These are phyloP conservation scores for Naganishia kalamii DNA, from an alignment of 768 basidiomycete genomes.

Conservation along the genomic window DNA sequence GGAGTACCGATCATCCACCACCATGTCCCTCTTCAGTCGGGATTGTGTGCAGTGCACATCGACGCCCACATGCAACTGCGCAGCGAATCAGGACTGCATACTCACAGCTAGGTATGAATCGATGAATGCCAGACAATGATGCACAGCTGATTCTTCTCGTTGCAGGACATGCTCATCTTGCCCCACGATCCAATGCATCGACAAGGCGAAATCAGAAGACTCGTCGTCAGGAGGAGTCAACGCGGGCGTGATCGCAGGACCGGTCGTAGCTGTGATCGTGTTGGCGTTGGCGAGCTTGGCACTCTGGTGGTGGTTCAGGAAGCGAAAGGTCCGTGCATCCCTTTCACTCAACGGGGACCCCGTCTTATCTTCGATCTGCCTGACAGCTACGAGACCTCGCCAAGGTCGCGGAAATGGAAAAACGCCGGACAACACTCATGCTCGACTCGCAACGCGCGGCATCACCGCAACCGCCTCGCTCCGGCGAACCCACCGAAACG, in stretches of 20 bases:
- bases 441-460: background rate
- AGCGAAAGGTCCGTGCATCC: slow-evolving; percentile 37
- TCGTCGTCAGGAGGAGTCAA: slow-evolving; percentile 31
- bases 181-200: slow-evolving; percentile 39
- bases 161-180: slow-evolving; percentile 43
- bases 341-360: background rate
- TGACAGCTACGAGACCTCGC: slow-evolving; percentile 15
- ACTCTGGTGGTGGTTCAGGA: slow-evolving; percentile 40
- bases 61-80: slow-evolving; percentile 19
- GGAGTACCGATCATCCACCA: background rate
- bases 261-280: slow-evolving; percentile 42
- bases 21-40: background rate
- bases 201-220: background rate
- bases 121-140: too few relatives aligned
- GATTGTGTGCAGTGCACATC: slow-evolving; percentile 14
- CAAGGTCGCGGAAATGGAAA: slow-evolving; percentile 4
- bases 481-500: background rate
- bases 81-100: slow-evolving; percentile 11
- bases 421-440: slow-evolving; percentile 4
- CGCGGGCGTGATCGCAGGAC: slow-evolving; percentile 42
- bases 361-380: background rate
- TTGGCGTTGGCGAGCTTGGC: slow-evolving; percentile 34
- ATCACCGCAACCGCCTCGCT: background rate
- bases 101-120: background rate
- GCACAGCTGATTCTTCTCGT: background rate